phyloP scores from a whole-genome alignment of 306 rosid species.

The Canavalia ensiformis region DNA sequence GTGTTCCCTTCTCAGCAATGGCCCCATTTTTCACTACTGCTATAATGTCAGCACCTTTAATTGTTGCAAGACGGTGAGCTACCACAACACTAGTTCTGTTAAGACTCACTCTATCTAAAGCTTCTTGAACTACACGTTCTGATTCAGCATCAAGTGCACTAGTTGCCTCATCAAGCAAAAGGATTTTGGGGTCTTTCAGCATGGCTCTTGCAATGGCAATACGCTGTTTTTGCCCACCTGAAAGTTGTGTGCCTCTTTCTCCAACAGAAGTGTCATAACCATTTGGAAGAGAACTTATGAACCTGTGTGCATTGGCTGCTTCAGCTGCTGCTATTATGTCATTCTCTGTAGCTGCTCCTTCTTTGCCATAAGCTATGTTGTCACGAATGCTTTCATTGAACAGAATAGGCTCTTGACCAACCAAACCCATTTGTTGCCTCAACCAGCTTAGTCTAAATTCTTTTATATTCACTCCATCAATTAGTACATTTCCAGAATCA shows the following conservation, averaged over 20 bases:
- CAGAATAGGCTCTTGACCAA: conserved; percentile 87
- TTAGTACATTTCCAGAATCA: conserved; percentile 60
- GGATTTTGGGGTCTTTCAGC: conserved; percentile 74
- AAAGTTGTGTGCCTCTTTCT: conserved; percentile 81
- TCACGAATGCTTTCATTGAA: conserved; percentile 77
- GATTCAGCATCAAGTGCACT: conserved; percentile 92
- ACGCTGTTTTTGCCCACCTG: conserved; percentile 94
- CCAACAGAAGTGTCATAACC: conserved; percentile 84
- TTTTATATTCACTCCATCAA: conserved; percentile 71
- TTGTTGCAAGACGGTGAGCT: conserved; percentile 85
- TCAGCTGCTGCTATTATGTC: conserved; percentile 79
- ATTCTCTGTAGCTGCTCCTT: conserved; percentile 62
- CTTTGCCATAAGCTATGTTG: conserved; percentile 83
- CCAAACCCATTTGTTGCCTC: conserved; percentile 89
- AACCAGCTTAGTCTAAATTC: conserved; percentile 71
- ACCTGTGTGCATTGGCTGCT: conserved; percentile 77
- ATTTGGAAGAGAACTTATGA: conserved; percentile 72
- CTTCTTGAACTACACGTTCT: conserved; percentile 82
- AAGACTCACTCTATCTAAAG: conserved; percentile 80
- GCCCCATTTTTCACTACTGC: conserved; percentile 80
- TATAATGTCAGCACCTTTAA: conserved; percentile 75
- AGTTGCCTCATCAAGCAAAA: conserved; percentile 87
- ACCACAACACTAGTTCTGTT: conserved; percentile 81
- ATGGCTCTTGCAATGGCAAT: conserved; percentile 87
- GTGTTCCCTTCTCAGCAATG: conserved; percentile 81